Evolutionary conservation across 2,329 filamentous ascomycete species (phyloP).

Genomic region (Microdochium paspali): DNA sequence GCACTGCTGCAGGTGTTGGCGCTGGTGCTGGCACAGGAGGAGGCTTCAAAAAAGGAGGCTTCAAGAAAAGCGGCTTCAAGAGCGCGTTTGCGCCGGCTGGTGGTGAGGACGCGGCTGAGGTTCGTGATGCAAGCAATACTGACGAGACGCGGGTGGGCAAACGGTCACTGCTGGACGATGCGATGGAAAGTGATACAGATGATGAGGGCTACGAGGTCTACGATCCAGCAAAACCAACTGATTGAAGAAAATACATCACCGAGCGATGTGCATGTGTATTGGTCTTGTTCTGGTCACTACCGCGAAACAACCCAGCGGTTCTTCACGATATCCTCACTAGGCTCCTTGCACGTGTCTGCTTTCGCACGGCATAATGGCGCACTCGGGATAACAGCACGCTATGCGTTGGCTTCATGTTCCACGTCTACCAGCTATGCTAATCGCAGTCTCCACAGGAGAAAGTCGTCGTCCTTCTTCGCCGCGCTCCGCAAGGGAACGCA

Average conservation of each 20-base stretch:
- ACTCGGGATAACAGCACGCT: too few relatives aligned
- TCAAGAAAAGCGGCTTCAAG: slow-evolving; percentile 80
- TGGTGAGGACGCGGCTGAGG: slow-evolving; percentile 8
- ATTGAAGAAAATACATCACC: too few relatives aligned
- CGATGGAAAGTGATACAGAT: slow-evolving; percentile 54
- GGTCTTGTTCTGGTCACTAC: too few relatives aligned
- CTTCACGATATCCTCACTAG: too few relatives aligned
- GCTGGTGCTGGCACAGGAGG: slow-evolving; percentile 21
- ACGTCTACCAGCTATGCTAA: too few relatives aligned
- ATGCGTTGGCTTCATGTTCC: too few relatives aligned
- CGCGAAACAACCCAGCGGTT: too few relatives aligned
- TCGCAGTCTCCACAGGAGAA: too few relatives aligned
- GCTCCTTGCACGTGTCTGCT: too few relatives aligned
- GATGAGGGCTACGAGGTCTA: slow-evolving; percentile 66
- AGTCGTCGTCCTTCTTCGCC: slow-evolving; percentile 42
- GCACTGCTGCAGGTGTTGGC: slow-evolving; percentile 14
- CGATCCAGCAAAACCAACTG: slow-evolving; percentile 49
- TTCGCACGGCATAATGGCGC: too few relatives aligned
- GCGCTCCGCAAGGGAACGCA: slow-evolving; percentile 30
- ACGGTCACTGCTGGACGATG: slow-evolving; percentile 15
- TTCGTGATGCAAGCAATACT: slow-evolving; percentile 12
- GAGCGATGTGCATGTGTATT: too few relatives aligned
- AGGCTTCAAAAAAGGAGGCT: slow-evolving; percentile 59
- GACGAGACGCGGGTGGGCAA: slow-evolving; percentile 13
- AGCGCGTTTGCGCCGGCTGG: slow-evolving; percentile 57